Percentiles rank a stretch among this genome's conserved stretches.
Evolutionary conservation across 2,329 filamentous ascomycete genomes (phyloP).

Genomic region (Paecilomyces sp.): DNA sequence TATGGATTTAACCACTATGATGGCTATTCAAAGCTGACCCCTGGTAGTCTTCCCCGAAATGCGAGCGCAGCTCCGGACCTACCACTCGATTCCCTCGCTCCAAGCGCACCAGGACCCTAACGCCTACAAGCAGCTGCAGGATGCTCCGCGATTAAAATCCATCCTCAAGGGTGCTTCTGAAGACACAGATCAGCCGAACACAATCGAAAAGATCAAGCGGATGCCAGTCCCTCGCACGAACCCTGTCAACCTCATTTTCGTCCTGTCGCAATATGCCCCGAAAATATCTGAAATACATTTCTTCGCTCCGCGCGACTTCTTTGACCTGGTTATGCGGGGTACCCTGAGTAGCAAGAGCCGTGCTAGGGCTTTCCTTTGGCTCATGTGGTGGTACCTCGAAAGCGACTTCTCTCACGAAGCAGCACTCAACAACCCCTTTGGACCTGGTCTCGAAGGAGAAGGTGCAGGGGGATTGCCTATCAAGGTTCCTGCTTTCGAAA

Average conservation of each 20-base stretch:
- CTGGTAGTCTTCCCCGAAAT: conserved; percentile 90
- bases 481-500: conserved; percentile 41
- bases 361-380: conserved; percentile 85
- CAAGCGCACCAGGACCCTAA: conserved; percentile 93
- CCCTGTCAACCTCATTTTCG: conserved; percentile 93
- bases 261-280: conserved; percentile 80
- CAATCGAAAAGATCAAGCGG: conserved; percentile 73
- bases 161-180: conserved; percentile 96
- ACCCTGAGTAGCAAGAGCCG: conserved; percentile 75
- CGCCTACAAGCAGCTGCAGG: conserved; percentile 95
- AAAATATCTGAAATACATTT: conserved; percentile 94
- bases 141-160: conserved; percentile 90
- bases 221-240: conserved; percentile 72
- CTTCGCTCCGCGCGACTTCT: conserved; percentile 76
- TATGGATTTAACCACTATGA: background rate
- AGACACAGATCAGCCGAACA: conserved; percentile 76
- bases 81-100: conserved; percentile 93
- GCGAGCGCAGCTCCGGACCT: conserved; percentile 93
- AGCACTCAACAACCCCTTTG: conserved; percentile 86
- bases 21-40: background rate
- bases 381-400: conserved; percentile 99
- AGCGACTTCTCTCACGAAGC: conserved; percentile 88
- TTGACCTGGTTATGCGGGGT: conserved; percentile 90
- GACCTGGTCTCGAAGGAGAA: conserved; percentile 43
- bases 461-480: conserved; percentile 36